Base-by-base conservation (phyloP, 495 filamentous ascomycete genomes). In the Hypoxylon trugodes region DNA sequence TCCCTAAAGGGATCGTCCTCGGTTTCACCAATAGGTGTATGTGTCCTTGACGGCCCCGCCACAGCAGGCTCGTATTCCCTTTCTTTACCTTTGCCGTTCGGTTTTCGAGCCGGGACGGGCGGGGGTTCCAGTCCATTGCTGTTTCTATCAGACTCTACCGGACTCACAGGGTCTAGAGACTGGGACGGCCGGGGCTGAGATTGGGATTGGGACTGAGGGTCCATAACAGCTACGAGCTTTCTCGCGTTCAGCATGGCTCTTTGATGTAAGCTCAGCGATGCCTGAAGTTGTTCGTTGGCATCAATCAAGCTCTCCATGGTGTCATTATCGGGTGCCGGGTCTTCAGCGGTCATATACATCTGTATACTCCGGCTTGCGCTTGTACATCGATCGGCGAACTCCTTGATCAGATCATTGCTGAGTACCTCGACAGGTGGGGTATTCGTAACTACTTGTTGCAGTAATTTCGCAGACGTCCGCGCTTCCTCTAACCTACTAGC, bases 301-400 rank as follows among this genome's bases (percentile, higher is more conserved):
- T 98, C 93, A 71, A 99, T 96, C 41, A 99, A 76, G 15, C 87
- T 93, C 59, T 92, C 85, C 74, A 99, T 86, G 1, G 95, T 98
- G 67, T 96, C 90, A 70, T 94, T 92, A 69, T 99, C 95, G 2
- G 93, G 93, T 1, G 85, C 66, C 0, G 94, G 94, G 65, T 89
- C 83, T 13, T 89, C 86, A 40, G 86, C 82, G 30, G 87, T 77
- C 76, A 98, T 97, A 76, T 96, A 98, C 16, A 77, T 79, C 61
- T 96, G 90, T 51, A 99, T 85, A 56, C 87, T 87, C 26, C 88
- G 84, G 10, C 87, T 87, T 0, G 95, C 93, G 33, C 84, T 82
- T 53, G 87, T 85, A 69, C 93, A 98, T 6, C 95, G 90, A 65
- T 96, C 90, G 26, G 86, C 83, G 69, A 99, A 99, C 74, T 99